Evolutionary conservation across 2,329 filamentous ascomycete species (phyloP).

Genomic region (Pyrenophora seminiperda): DNA sequence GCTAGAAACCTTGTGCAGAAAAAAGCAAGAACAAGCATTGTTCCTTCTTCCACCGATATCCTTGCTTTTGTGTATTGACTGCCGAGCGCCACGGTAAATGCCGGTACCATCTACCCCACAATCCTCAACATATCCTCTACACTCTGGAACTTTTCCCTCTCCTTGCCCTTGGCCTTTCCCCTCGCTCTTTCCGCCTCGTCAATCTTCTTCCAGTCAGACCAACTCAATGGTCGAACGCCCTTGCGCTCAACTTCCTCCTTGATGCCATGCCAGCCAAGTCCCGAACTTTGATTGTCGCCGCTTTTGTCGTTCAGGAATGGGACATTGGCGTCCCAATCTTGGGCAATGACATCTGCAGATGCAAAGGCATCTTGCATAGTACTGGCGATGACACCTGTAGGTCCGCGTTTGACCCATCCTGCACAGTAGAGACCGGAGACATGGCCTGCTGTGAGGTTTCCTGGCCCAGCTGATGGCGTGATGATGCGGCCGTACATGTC

Average conservation of each 20-base stretch:
- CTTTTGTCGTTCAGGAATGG: conserved; percentile 56
- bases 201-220: conserved; percentile 86
- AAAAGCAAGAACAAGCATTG: too few species aligned
- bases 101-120: conserved; percentile 25
- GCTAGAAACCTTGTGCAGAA: too few species aligned
- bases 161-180: conserved; percentile 72
- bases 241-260: conserved; percentile 62
- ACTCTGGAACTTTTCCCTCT: conserved; percentile 69
- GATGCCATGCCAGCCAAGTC: conserved; percentile 78
- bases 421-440: conserved; percentile 84
- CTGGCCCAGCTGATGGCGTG: conserved; percentile 43
- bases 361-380: conserved; percentile 95
- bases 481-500: conserved; percentile 78
- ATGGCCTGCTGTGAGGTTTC: conserved; percentile 53
- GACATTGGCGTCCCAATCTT: conserved; percentile 68
- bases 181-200: conserved; percentile 74
- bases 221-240: conserved; percentile 69
- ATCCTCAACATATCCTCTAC: conserved; percentile 64
- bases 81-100: conserved; percentile 4
- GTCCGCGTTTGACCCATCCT: conserved; percentile 94
- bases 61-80: too few species aligned
- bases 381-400: conserved; percentile 92
- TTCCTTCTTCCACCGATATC: too few species aligned
- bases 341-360: conserved; percentile 79
- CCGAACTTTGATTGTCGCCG: conserved; percentile 45